Evolutionary conservation across 306 rosid genomes (phyloP).

Genomic region (Fragaria iinumae): DNA sequence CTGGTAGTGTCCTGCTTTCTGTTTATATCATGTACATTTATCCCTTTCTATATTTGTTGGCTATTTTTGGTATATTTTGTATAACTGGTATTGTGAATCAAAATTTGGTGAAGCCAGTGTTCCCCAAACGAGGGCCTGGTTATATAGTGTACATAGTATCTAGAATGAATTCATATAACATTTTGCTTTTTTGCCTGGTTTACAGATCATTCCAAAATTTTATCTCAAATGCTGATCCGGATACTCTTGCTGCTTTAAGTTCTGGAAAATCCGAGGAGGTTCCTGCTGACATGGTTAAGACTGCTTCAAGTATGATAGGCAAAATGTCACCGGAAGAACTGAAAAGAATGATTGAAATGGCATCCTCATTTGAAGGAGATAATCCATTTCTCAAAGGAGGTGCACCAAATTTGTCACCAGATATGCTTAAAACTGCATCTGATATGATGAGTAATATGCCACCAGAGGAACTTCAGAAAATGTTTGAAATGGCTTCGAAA

Average conservation of each 20-base stretch:
- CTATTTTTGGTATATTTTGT: not conserved
- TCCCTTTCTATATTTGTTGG: not conserved
- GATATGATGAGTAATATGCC: conserved; percentile 81
- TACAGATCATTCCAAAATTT: conserved; percentile 81
- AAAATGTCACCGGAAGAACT: conserved; percentile 90
- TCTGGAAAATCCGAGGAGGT: conserved; percentile 58
- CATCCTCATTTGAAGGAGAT: conserved; percentile 69
- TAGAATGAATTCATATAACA: conserved; percentile 3
- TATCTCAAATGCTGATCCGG: conserved; percentile 68
- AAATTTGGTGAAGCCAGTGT: not conserved
- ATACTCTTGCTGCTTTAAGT: conserved; percentile 64
- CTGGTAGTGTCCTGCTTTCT: not conserved
- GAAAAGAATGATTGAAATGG: conserved; percentile 71
- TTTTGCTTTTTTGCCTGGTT: conserved; percentile 10
- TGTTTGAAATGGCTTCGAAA: conserved; percentile 76
- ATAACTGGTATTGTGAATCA: not conserved
- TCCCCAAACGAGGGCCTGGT: not conserved
- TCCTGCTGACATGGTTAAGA: conserved; percentile 75
- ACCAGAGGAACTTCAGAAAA: conserved; percentile 77
- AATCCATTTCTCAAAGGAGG: conserved; percentile 45
- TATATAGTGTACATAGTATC: not conserved
- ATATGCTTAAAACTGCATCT: conserved; percentile 79
- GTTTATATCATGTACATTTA: not conserved
- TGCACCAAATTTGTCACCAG: conserved; percentile 72
- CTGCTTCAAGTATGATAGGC: conserved; percentile 72